Evolutionary conservation across 2,329 filamentous ascomycete species (phyloP), one percentile per base, ranked within the genome.

Genomic region (Penicillium thymicola): DNA sequence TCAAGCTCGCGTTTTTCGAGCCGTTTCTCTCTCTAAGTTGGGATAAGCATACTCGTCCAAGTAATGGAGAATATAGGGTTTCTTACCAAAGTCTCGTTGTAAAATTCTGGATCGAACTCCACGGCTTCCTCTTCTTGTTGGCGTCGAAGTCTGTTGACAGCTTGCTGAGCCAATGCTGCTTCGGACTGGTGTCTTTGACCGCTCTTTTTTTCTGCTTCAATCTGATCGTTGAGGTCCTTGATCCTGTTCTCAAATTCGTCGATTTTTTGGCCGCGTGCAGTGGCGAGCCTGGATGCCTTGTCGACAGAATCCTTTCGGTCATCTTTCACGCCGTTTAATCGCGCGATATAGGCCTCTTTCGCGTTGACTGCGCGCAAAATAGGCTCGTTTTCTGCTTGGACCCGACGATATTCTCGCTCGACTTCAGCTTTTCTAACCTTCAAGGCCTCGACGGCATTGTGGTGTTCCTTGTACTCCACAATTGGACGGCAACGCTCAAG

Each of bases 61-160:
- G 37, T 5, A n/a, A 8, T 13, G 23, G 14, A 30, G 14, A 23
- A 36, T 2, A 11, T 8, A 18, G 6, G 43, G 16, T 25, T n/a
- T 79, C 86, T 73, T 74, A 89, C 88, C 72, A 92, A 87, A 60
- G 84, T 84, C 51, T 85, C 82, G 62, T 93, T 94, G 76, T 86
- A 92, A 5, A 84, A 84, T 5, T 81, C 78, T 10, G 84, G 73
- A 67, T 94, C 86, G 67, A 94, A 91, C 6, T 86, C 82, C 0
- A 82, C 78, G 0, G 88, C 86, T 13, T 80, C 79, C 42, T 86
- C 82, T 55, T 85, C 82, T 61, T 85, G 74, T 58, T 84, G 81
- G 5, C 82, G 85, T 67, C 89, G 81, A n/a, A 92, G 75, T 7
- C 78, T 76, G 3, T 80, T 83, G 45, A 96, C 85, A 27, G 75